These are phyloP conservation scores for Diaporthe capsici DNA, from an alignment of 2,329 filamentous ascomycete genomes.

Conservation along the genomic window DNA sequence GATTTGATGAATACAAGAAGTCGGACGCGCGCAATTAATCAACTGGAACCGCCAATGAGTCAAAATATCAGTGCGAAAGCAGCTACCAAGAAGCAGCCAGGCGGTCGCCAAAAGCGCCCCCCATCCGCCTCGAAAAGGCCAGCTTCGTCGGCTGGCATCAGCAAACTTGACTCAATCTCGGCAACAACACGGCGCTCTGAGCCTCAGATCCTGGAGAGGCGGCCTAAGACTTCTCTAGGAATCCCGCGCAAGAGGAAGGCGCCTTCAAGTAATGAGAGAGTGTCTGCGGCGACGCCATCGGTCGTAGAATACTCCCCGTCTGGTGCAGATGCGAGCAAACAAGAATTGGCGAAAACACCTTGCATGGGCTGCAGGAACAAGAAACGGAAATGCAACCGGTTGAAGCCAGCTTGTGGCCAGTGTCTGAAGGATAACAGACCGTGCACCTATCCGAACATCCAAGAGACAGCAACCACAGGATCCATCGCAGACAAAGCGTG, in stretches of 20 bases:
- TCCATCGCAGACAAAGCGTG: neutral
- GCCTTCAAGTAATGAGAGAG: neutral
- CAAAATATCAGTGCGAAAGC: neutral
- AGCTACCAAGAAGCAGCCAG: neutral
- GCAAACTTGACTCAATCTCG: neutral
- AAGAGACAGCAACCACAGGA: neutral
- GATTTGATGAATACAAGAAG: neutral
- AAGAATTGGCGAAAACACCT: neutral
- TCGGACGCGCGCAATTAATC: neutral
- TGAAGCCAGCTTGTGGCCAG: constrained; percentile 29
- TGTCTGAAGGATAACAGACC: constrained; percentile 2
- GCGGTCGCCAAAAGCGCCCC: neutral
- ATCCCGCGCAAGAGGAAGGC: neutral
- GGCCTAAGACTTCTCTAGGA: neutral
- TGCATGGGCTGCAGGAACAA: constrained; percentile 35
- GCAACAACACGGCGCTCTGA: neutral
- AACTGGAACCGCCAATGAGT: neutral
- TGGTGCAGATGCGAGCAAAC: neutral
- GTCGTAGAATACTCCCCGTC: fast-evolving
- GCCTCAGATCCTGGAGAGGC: neutral
- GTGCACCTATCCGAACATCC: constrained; percentile 4
- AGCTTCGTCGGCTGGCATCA: neutral
- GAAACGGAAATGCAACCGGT: constrained; percentile 5
- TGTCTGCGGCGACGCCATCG: neutral
- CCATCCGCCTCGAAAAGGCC: neutral